A percentile compares a stretch with the other conserved stretches of the same genome.
Conservation (phyloP, 441 rosid genomes). For the Populus hybrid region DNA sequence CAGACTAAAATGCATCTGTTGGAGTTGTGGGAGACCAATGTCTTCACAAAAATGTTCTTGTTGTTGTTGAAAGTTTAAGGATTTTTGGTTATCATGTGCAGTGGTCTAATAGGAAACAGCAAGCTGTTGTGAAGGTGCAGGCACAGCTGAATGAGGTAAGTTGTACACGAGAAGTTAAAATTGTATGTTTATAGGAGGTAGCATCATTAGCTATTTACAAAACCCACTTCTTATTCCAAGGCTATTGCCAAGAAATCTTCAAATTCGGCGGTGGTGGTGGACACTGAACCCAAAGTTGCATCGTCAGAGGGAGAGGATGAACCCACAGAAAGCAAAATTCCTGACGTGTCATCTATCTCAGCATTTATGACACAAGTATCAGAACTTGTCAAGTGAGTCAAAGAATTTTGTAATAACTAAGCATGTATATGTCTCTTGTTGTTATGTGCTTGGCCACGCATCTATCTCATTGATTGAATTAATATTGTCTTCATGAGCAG, state of each 20-base stretch:
- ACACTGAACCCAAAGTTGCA: constrained; percentile 28
- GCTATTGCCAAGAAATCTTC: constrained; percentile 43
- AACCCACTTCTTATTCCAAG: constrained; percentile 27
- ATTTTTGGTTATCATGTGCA: constrained; percentile 24
- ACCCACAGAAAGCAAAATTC: constrained; percentile 31
- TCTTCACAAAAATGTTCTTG: neutral
- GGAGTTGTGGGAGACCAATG: neutral
- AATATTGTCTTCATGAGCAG: constrained; percentile 34
- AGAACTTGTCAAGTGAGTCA: constrained; percentile 73
- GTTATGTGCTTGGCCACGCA: neutral
- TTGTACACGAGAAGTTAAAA: constrained; percentile 8
- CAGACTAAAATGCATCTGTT: neutral
- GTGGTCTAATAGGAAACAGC: constrained; percentile 38
- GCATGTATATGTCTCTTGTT: neutral
- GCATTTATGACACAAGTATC: constrained; percentile 89
- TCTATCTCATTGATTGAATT: constrained; percentile 2
- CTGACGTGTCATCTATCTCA: constrained; percentile 48
- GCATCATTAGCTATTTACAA: constrained; percentile 2
- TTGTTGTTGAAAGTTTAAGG: neutral
- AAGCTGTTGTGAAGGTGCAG: constrained; percentile 33
- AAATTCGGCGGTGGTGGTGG: constrained; percentile 41
- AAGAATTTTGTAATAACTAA: neutral
- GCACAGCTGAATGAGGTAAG: constrained; percentile 65
- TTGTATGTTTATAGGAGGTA: constrained; percentile 6
- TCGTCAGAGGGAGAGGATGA: constrained; percentile 36